Evolutionary conservation across 257 asterid genomes (phyloP), one percentile per base, ranked within the genome.

Genomic region (Mitragyna speciosa): DNA sequence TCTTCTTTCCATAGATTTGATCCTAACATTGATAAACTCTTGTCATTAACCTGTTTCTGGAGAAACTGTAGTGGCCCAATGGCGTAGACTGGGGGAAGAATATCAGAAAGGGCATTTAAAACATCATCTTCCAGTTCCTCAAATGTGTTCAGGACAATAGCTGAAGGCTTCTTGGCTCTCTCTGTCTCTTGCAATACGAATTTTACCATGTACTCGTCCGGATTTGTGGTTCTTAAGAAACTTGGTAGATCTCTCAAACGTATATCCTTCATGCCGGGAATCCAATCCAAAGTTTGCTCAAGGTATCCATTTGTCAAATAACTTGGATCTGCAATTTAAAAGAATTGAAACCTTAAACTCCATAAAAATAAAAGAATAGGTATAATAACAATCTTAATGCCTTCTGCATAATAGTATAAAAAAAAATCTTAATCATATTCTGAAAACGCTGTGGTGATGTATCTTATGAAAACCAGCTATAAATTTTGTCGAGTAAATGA

Each of bases 1-100:
- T 84, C 86, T 72, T 86, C 89, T 82, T 82, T 84, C 89, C 89
- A 84, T 5, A 86, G 81, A 69, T 82, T 86, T 47, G 84, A 81
- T 12, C 84, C 86, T 0, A 84, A 41, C 4, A 56, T 28, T 15
- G 47, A 73, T 39, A 82, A 54, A 2, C 51, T 75, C 20, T 82
- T 75, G 28, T 79, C 76, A 5, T 66, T 12, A 9, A 81, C 64
- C 47, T 81, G 79, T 45, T 79, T 33, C 31, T 56, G 63, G 72
- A 84, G 82, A 22, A 78, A 47, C 11, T 80, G 83, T 36, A 86
- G 64, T 5, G 87, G 88, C 11, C 87, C 89, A 41, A 86, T 39
- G 30, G 83, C 6, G 59, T 73, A 86, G 69, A 77, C 31, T 0
- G 47, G 63, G 16, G 89, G 85, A 52, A 59, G 41, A 48, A 68